A percentile compares a stretch with the other conserved stretches of the same genome.
Conservation (phyloP, 2,329 filamentous ascomycete species). For the Fusarium sp. region DNA sequence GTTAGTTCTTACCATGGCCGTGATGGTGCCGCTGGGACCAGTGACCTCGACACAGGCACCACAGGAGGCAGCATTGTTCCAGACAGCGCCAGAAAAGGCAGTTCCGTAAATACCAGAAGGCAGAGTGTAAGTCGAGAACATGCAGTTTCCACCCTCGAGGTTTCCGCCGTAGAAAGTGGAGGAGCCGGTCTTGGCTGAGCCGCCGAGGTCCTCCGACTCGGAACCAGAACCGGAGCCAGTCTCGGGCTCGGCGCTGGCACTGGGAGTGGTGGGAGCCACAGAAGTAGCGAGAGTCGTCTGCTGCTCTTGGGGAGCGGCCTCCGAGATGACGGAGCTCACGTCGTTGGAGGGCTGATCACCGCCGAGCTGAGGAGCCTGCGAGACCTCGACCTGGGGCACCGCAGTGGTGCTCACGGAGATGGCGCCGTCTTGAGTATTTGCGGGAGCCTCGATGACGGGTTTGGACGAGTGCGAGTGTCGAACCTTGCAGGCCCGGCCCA, state of each 20-base stretch:
- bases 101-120: constrained; percentile 73
- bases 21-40: constrained; percentile 70
- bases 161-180: constrained; percentile 70
- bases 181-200: constrained; percentile 31
- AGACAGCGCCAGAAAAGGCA: constrained; percentile 72
- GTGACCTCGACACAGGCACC: constrained; percentile 75
- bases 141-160: constrained; percentile 73
- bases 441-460: constrained; percentile 1
- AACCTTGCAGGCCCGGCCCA: constrained; percentile 46
- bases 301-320: not conserved
- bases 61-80: constrained; percentile 70
- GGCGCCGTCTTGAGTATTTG: constrained; percentile 19
- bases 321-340: constrained; percentile 1
- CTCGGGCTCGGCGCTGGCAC: constrained; percentile 9
- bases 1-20: constrained; percentile 70
- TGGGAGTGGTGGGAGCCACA: constrained; percentile 13
- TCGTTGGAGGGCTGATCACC: constrained; percentile 14
- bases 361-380: constrained; percentile 1
- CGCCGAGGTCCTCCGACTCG: constrained; percentile 20
- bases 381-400: constrained; percentile 12
- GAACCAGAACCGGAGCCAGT: constrained; percentile 11
- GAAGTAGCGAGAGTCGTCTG: constrained; percentile 33
- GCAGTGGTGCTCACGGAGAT: constrained; percentile 22
- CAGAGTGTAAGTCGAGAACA: constrained; percentile 74
- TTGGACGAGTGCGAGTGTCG: constrained; percentile 29